Percentiles rank a stretch among this genome's conserved stretches.
These are phyloP conservation scores for Neurospora tetrasperma DNA, from an alignment of 495 filamentous ascomycete species.

Conservation along the genomic window DNA sequence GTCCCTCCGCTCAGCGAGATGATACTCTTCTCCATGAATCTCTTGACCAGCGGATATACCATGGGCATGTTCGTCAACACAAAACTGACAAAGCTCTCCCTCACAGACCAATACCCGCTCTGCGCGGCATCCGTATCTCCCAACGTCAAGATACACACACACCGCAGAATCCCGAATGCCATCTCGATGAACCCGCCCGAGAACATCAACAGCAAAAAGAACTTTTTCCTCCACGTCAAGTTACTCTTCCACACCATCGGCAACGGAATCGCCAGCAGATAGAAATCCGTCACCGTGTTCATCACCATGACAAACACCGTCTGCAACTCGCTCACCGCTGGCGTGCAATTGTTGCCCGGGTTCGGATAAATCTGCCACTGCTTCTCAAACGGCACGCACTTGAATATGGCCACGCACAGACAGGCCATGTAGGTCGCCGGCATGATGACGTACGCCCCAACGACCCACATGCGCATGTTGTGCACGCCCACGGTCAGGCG, in stretches of 20 bases:
- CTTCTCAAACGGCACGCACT: constrained; percentile 40
- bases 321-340: constrained; percentile 35
- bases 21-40: neutral
- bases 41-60: constrained; percentile 36
- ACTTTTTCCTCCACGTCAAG: constrained; percentile 35
- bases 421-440: constrained; percentile 43
- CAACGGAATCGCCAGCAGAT: constrained; percentile 43
- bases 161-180: constrained; percentile 35
- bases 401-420: constrained; percentile 41
- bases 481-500: constrained; percentile 40
- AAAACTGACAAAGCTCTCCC: constrained; percentile 43
- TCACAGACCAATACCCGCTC: constrained; percentile 37
- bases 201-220: constrained; percentile 38
- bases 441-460: constrained; percentile 43
- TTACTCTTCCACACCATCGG: constrained; percentile 43
- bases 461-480: constrained; percentile 30
- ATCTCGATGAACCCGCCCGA: constrained; percentile 42
- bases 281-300: constrained; percentile 43
- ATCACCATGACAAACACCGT: constrained; percentile 37
- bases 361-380: constrained; percentile 49
- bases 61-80: constrained; percentile 45
- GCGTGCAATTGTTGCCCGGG: constrained; percentile 44
- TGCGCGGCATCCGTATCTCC: constrained; percentile 10
- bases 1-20: neutral
- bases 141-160: constrained; percentile 35